Evolutionary conservation across 2,329 filamentous ascomycete species (phyloP).

Genomic region (Fusarium newnesense): DNA sequence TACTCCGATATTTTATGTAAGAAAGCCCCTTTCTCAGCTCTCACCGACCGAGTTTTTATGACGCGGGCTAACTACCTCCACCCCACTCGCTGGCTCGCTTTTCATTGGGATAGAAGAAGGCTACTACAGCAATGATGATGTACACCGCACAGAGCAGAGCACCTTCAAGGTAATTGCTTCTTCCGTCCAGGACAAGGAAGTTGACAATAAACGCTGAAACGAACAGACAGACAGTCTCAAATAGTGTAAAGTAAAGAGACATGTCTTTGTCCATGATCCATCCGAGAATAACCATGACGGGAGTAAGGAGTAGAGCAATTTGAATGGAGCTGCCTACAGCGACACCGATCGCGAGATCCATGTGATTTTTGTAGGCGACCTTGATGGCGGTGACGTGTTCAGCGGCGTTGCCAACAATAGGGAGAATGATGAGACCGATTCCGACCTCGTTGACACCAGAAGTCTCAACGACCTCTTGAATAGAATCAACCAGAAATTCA

Average conservation of each 20-base stretch:
- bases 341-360: slow-evolving; percentile 79
- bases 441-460: slow-evolving; percentile 72
- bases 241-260: slow-evolving; percentile 86
- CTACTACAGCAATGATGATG: slow-evolving; percentile 73
- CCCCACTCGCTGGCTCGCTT: slow-evolving; percentile 58
- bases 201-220: slow-evolving; percentile 87
- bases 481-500: slow-evolving; percentile 76
- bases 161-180: slow-evolving; percentile 89
- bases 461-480: slow-evolving; percentile 68
- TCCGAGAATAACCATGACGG: slow-evolving; percentile 76
- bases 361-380: slow-evolving; percentile 79
- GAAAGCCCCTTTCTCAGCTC: not conserved
- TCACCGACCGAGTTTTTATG: slow-evolving; percentile 6
- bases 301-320: slow-evolving; percentile 77
- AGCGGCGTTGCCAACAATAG: slow-evolving; percentile 78
- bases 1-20: not conserved
- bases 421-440: slow-evolving; percentile 77
- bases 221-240: slow-evolving; percentile 89
- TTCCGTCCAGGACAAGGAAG: slow-evolving; percentile 85
- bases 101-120: slow-evolving; percentile 72
- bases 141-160: slow-evolving; percentile 74
- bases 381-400: slow-evolving; percentile 78
- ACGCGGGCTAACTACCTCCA: slow-evolving; percentile 8
- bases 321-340: slow-evolving; percentile 78
- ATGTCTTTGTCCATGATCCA: slow-evolving; percentile 76